Conservation (phyloP, 1,284 basidiomycete species). For the Phellinidium pouzarii region DNA sequence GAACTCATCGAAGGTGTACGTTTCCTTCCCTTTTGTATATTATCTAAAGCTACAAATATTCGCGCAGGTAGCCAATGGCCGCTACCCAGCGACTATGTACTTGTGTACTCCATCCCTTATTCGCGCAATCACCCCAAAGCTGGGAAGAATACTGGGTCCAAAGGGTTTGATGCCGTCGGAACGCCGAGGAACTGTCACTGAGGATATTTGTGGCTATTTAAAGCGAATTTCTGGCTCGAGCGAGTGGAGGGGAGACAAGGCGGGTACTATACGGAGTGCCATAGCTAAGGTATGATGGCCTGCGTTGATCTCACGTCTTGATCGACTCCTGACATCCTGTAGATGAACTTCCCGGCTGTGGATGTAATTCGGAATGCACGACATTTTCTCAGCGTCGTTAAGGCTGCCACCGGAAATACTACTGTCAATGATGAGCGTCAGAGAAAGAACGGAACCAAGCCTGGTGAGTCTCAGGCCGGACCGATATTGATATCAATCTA, state of each 20-base stretch:
- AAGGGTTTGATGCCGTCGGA: conserved; percentile 94
- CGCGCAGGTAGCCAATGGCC: conserved; percentile 56
- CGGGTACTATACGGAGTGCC: conserved; percentile 77
- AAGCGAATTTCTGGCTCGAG: conserved; percentile 74
- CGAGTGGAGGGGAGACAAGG: conserved; percentile 91
- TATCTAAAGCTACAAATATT: conserved; percentile 3
- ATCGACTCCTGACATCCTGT: conserved; percentile 9
- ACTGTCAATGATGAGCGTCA: conserved; percentile 33
- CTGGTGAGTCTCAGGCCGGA: conserved; percentile 2
- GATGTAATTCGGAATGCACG: conserved; percentile 78
- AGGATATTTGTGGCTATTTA: conserved; percentile 79
- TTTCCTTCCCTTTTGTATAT: conserved; percentile 20
- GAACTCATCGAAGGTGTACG: conserved; percentile 78
- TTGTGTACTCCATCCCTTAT: conserved; percentile 81
- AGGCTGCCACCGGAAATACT: conserved; percentile 64
- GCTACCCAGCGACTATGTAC: conserved; percentile 73
- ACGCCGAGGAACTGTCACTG: conserved; percentile 89
- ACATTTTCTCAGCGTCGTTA: conserved; percentile 74
- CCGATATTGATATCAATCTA: conserved; percentile 2
- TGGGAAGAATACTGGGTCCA: conserved; percentile 89
- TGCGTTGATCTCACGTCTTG: not conserved
- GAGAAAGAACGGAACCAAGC: conserved; percentile 24
- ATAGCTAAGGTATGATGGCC: conserved; percentile 54
- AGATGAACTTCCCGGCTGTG: conserved; percentile 70
- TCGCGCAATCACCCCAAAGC: conserved; percentile 67